phyloP scores from a whole-genome alignment of 495 filamentous ascomycete genomes.

The Xylaria telfairii region DNA sequence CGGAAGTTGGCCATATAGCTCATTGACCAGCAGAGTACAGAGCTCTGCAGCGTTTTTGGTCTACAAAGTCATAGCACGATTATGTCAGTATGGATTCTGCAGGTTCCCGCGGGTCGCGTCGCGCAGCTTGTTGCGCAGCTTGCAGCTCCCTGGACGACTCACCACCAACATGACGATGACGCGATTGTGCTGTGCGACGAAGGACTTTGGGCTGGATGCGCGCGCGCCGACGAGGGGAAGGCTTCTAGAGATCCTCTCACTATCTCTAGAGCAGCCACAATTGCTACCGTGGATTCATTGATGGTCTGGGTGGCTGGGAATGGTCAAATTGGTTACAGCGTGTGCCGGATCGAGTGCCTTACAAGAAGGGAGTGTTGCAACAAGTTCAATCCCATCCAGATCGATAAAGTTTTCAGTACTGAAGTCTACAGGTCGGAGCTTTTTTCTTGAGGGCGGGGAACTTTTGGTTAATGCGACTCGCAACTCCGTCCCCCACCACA shows the following conservation, averaged over 20 bases:
- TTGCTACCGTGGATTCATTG: conserved; percentile 71
- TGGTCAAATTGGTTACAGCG: conserved; percentile 16
- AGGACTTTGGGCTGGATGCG: conserved; percentile 16
- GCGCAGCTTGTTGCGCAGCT: background rate
- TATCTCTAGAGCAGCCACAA: conserved; percentile 72
- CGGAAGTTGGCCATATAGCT: conserved; percentile 86
- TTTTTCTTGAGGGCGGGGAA: conserved; percentile 25
- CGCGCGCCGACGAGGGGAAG: conserved; percentile 26
- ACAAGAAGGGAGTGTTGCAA: background rate
- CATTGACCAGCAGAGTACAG: conserved; percentile 84
- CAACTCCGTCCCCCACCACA: conserved; percentile 25
- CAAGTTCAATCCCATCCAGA: background rate
- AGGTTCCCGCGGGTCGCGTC: background rate
- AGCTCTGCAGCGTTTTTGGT: conserved; percentile 76
- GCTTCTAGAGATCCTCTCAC: conserved; percentile 73
- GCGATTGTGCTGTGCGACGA: conserved; percentile 24
- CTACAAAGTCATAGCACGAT: conserved; percentile 32
- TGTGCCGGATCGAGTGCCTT: conserved; percentile 1
- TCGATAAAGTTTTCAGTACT: background rate
- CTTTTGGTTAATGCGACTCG: conserved; percentile 10
- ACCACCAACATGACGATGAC: conserved; percentile 50
- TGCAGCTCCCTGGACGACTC: conserved; percentile 33
- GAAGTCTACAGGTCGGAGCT: conserved; percentile 1
- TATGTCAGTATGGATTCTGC: conserved; percentile 12
- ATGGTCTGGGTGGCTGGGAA: conserved; percentile 26